A percentile compares a stretch with the other conserved stretches of the same genome.
These are phyloP conservation scores for Parathielavia hyrcaniae DNA, from an alignment of 495 filamentous ascomycete species.

Conservation along the genomic window DNA sequence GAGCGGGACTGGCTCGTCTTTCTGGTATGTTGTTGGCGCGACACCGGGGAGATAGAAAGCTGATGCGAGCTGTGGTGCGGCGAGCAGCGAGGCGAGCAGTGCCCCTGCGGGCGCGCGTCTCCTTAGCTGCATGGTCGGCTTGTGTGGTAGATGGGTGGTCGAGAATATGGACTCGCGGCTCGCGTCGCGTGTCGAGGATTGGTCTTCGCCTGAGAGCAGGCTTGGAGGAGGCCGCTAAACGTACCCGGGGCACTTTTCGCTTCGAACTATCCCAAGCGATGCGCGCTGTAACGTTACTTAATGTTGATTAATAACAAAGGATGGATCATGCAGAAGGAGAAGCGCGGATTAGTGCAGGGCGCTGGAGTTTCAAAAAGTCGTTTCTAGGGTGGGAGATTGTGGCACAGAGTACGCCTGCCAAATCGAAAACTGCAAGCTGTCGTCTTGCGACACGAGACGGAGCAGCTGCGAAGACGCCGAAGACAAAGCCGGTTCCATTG, in stretches of 20 bases:
- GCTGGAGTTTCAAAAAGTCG: not conserved
- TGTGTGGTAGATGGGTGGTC: not conserved
- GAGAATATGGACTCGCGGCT: no score
- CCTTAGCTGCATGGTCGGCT: slow-evolving; percentile 43
- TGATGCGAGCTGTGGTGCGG: slow-evolving; percentile 50
- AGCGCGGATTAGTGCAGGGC: not conserved
- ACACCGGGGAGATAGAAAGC: slow-evolving; percentile 96
- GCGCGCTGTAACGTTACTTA: not conserved
- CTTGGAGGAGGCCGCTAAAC: not conserved
- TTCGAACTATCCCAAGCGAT: slow-evolving; percentile 11
- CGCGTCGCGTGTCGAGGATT: no score
- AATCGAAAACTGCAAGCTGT: slow-evolving; percentile 1
- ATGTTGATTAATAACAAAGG: slow-evolving; percentile 3
- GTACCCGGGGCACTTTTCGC: not conserved
- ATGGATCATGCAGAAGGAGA: slow-evolving; percentile 3
- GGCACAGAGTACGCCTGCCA: not conserved
- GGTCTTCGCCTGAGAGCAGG: not conserved
- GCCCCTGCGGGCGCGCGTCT: slow-evolving; percentile 44
- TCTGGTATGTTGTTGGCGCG: slow-evolving; percentile 83
- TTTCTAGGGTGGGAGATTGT: not conserved
- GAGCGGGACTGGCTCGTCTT: slow-evolving; percentile 71
- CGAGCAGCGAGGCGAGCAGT: slow-evolving; percentile 42
- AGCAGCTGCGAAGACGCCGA: not conserved
- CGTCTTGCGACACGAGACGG: slow-evolving; percentile 2
- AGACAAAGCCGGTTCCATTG: slow-evolving; percentile 1